Evolutionary conservation across 805 yeast species (phyloP), one percentile per base, ranked within the genome.

Genomic region (Hanseniaspora mollemarum): DNA sequence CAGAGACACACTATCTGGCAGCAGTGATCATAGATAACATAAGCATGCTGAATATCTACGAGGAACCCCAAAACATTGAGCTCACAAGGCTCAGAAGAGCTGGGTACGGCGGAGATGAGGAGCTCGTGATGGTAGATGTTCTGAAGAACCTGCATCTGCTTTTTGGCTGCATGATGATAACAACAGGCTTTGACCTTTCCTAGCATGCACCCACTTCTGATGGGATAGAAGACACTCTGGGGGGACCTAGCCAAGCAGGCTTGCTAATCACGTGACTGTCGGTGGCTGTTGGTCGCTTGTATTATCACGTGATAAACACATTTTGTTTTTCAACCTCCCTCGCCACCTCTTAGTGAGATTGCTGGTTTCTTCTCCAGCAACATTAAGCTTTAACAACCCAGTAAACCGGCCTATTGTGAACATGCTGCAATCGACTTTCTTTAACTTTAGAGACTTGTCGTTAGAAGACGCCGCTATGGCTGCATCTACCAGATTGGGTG

Each of bases 391-490:
- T n/a, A n/a, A n/a, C n/a, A n/a, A 43, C 9, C 26, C 13, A 42
- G 13, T 10, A 29, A 32, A 32, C n/a, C 18, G n/a, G 18, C 16
- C 10, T 12, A 32, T 12, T 15, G n/a, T n/a, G n/a, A 36, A 15
- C 3, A 48, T 48, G 51, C 12, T 48, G 4, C 51, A 48, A 21
- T 77, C 84, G 15, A 78, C 85, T 66, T 69, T 87, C 50, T 94
- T 84, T 66, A 77, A 87, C 24, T 94, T 94, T 1, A 75, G 78
- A 56, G 87, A 80, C 55, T 64, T 85, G 57, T 83, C 94, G 3
- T 70, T 83, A 45, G 92, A 83, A 57, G 94, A 94, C 0, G 92
- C 94, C 1, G 82, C 80, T 1, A 77, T 84, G 10, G 92, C 94
- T 0, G 53, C 53, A 4, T 75, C 86, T 1, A 74, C 81, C 6